phyloP scores from a whole-genome alignment of 306 rosid species.

The Dalbergia oliveri region DNA sequence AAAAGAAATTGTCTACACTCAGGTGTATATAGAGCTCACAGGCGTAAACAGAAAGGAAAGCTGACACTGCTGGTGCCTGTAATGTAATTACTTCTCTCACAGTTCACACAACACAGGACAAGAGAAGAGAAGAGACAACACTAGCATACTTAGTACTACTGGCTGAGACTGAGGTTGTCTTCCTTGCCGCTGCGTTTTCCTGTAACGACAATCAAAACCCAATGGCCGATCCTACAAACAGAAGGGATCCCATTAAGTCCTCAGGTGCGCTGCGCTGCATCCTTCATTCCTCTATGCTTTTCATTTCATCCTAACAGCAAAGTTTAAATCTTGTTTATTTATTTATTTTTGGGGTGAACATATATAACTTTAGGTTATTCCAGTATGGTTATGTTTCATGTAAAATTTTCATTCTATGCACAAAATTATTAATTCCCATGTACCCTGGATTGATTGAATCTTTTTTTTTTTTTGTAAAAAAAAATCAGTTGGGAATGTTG shows the following conservation, averaged over 20 bases:
- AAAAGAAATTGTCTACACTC: no score
- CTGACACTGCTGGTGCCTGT: no score
- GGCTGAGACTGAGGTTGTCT: neutral
- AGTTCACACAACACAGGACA: no score
- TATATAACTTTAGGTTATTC: no score
- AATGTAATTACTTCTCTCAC: no score
- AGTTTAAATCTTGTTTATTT: no score
- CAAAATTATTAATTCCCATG: neutral
- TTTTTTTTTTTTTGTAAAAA: constrained; percentile 30
- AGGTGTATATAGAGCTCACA: no score
- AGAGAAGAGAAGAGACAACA: neutral
- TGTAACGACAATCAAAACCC: constrained; percentile 39
- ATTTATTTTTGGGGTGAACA: neutral
- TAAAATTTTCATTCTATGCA: neutral
- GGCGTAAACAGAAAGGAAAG: no score
- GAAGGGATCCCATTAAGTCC: constrained; percentile 85
- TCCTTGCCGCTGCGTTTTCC: neutral
- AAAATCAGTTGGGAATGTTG: constrained; percentile 72
- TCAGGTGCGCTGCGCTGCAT: constrained; percentile 52
- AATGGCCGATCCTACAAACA: constrained; percentile 69
- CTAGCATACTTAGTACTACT: neutral
- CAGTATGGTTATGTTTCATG: neutral
- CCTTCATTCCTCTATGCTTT: neutral
- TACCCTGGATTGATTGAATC: constrained; percentile 26
- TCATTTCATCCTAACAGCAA: neutral